Base-by-base conservation (phyloP, 164 flowering plant genomes). In the Vitis rupestris region DNA sequence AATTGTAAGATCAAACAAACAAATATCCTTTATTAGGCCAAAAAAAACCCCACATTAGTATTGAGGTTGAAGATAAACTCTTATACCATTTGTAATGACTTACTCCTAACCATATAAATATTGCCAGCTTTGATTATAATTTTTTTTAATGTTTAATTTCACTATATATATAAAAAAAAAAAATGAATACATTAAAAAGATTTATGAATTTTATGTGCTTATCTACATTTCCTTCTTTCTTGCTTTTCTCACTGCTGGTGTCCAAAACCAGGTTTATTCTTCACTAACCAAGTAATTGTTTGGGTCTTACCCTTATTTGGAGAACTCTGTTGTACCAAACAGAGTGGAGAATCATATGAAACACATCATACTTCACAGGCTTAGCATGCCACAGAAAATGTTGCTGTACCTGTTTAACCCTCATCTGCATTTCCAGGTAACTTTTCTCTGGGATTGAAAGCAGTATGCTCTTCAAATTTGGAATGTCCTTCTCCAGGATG, bases 401-500 rank as follows among this genome's bases (percentile, higher is more conserved):
- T 50, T 78, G 74, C 37, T 86, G 88, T 14, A 87, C 87, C 81
- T 71, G 76, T 51, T 83, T 90, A 12, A 90, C 90, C 65, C 85
- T 72, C 81, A 77, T 72, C 63, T 83, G 88, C 89, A 88, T 72
- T 67, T 74, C 56, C 2, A 59, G 61, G 55, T 86, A 88, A 64
- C 71, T 78, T 71, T 71, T 73, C 61, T 79, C 70, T 1, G 90
- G 80, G 51, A 90, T 88, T 0, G 93, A 81, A 37, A 76, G 73
- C 2, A 90, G 88, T 62, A 90, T 83, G 2, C 69, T 78, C 82
- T 88, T 90, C 86, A 90, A 73, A 52, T 86, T 80, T 1, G 88
- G 90, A 15, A 90, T 80, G 55, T 90, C 97, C 72, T 84, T 85
- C 81, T 90, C 97, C 50, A 66, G 9, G 10, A 90, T 74, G 52